A percentile compares a stretch with the other conserved stretches of the same genome.
phyloP scores from a whole-genome alignment of 495 filamentous ascomycete genomes.

The Chaetomium fimeti region DNA sequence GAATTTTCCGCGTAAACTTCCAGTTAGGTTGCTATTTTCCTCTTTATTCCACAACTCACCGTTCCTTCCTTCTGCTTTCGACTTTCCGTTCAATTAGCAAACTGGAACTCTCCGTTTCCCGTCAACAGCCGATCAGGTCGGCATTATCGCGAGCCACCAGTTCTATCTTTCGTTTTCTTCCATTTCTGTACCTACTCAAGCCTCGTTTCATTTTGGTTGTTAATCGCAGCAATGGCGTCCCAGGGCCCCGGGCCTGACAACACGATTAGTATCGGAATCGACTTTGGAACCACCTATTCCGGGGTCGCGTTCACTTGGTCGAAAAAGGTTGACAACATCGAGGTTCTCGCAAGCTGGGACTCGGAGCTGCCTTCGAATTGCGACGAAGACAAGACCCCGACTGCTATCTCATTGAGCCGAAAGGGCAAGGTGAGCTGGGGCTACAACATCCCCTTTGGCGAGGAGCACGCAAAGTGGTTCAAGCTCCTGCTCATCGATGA shows the following conservation, averaged over 20 bases:
- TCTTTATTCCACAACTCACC: no score
- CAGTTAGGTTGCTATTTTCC: no score
- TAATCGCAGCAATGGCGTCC: not conserved
- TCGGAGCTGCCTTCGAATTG: slow-evolving; percentile 15
- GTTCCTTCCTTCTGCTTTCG: not conserved
- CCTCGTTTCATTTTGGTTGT: not conserved
- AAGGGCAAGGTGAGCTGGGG: slow-evolving; percentile 29
- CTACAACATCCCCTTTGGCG: slow-evolving; percentile 22
- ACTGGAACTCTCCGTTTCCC: no score
- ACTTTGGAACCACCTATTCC: slow-evolving; percentile 26
- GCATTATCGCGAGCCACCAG: not conserved
- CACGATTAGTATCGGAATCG: slow-evolving; percentile 21
- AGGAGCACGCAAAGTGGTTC: slow-evolving; percentile 32
- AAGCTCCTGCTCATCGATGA: slow-evolving; percentile 36
- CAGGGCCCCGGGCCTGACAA: not conserved
- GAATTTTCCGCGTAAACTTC: no score
- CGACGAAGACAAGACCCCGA: slow-evolving; percentile 28
- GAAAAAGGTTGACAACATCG: slow-evolving; percentile 15
- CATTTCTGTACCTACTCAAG: not conserved
- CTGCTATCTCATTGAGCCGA: slow-evolving; percentile 16
- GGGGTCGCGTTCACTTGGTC: slow-evolving; percentile 21
- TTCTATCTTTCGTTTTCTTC: not conserved
- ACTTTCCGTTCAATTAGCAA: not conserved
- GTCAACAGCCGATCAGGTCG: not conserved
- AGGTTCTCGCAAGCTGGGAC: slow-evolving; percentile 24